Evolutionary conservation across 176 grass and related monocot genomes (phyloP).

Genomic region (Calamus simplicifolius): DNA sequence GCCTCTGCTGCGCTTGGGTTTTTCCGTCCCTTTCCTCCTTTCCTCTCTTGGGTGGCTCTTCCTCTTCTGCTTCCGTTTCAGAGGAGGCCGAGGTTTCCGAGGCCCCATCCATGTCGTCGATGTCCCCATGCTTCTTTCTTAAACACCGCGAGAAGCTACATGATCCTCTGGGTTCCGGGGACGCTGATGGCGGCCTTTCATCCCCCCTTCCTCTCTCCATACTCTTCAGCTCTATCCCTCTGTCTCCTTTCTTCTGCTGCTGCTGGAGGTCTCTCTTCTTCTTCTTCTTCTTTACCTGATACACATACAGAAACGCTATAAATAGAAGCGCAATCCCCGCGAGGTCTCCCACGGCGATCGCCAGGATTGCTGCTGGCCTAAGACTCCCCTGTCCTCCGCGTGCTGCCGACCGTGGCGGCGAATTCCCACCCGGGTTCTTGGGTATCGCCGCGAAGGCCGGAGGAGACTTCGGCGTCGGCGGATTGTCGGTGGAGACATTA

Average conservation of each 20-base stretch:
- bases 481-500: not conserved
- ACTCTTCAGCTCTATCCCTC: not conserved
- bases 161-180: conserved; percentile 7
- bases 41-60: not conserved
- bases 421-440: not conserved
- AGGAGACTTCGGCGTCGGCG: not conserved
- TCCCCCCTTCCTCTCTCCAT: conserved; percentile 2
- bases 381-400: conserved; percentile 17
- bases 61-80: conserved; percentile 30
- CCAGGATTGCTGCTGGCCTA: conserved; percentile 40
- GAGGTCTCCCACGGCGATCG: conserved; percentile 53
- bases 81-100: conserved; percentile 47
- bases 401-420: not conserved
- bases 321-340: conserved; percentile 46
- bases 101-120: conserved; percentile 37
- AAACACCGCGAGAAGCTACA: conserved; percentile 54
- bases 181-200: conserved; percentile 30
- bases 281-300: conserved; percentile 51
- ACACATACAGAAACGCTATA: conserved; percentile 51
- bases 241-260: conserved; percentile 21
- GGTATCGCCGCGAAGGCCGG: conserved; percentile 14
- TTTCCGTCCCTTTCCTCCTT: too few relatives aligned
- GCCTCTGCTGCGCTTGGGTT: conserved; percentile 20
- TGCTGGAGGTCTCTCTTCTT: conserved; percentile 23
- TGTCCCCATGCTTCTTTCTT: conserved; percentile 39